Evolutionary conservation across 768 basidiomycete species (phyloP).

Genomic region (Hericium rajendrae): DNA sequence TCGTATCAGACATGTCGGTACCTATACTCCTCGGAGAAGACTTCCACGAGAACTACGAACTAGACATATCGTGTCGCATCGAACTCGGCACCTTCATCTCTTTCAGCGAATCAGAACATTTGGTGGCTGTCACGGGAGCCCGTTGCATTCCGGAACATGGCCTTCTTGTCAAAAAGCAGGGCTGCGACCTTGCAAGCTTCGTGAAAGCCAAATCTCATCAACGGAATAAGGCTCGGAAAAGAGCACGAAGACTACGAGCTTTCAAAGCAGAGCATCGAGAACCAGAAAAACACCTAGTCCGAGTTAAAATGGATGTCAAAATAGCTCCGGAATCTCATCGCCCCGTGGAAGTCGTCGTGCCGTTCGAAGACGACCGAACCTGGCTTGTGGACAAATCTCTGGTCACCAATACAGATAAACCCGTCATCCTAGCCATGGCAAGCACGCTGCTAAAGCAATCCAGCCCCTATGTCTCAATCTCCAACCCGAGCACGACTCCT

Average conservation of each 20-base stretch:
- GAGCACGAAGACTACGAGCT: neutral
- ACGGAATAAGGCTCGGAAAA: neutral
- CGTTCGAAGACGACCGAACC: neutral
- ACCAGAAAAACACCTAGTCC: neutral
- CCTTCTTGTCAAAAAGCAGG: neutral
- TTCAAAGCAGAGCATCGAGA: too few species aligned
- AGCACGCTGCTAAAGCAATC: neutral
- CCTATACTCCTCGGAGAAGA: too few species aligned
- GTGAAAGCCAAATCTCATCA: neutral
- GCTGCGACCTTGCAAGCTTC: neutral
- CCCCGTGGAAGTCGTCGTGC: neutral
- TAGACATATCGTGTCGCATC: too few species aligned
- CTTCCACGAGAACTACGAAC: too few species aligned
- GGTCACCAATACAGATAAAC: neutral
- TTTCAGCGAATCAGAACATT: too few species aligned
- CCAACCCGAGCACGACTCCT: neutral
- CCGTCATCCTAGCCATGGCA: neutral
- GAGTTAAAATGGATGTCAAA: neutral
- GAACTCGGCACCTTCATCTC: too few species aligned
- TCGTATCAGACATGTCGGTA: too few species aligned
- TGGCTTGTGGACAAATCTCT: neutral
- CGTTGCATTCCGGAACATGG: too few species aligned
- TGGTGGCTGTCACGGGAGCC: too few species aligned
- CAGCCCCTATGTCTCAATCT: neutral
- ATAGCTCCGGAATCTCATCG: slow-evolving; percentile 1